Evolutionary conservation across 2,329 filamentous ascomycete genomes (phyloP).

Genomic region (Triangularia setosa): DNA sequence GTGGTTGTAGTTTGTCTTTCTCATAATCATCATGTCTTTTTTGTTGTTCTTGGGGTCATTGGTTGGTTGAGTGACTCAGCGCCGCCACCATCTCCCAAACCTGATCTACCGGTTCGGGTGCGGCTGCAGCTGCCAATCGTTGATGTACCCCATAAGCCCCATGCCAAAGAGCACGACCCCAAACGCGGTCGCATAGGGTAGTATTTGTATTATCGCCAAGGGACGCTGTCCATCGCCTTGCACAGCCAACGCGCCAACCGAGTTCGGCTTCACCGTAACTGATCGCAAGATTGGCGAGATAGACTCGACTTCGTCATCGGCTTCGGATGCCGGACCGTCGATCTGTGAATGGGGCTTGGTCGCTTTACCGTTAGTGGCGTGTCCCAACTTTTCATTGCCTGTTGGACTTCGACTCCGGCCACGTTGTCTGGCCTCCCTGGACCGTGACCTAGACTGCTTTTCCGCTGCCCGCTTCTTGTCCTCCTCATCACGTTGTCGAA

Average conservation of each 20-base stretch:
- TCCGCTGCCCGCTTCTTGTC: conserved; percentile 44
- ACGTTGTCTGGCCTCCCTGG: conserved; percentile 30
- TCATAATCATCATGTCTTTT: background rate
- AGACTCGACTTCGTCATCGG: conserved; percentile 30
- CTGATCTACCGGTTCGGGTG: conserved; percentile 32
- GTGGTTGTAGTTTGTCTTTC: background rate
- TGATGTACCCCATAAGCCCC: conserved; percentile 81
- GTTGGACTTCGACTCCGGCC: conserved; percentile 17
- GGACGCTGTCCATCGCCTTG: conserved; percentile 25
- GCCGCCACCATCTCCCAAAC: background rate
- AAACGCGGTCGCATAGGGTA: conserved; percentile 78
- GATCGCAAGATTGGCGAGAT: conserved; percentile 44
- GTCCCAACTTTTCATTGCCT: conserved; percentile 20
- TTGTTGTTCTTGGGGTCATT: background rate
- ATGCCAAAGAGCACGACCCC: conserved; percentile 78
- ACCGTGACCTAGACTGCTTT: conserved; percentile 38
- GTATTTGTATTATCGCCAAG: conserved; percentile 40
- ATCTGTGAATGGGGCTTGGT: conserved; percentile 16
- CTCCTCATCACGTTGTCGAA: conserved; percentile 63
- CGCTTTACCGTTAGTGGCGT: conserved; percentile 26
- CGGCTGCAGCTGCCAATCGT: conserved; percentile 65
- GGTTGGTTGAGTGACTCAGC: background rate
- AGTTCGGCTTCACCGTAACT: conserved; percentile 46
- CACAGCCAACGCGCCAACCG: conserved; percentile 37
- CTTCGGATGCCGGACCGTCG: conserved; percentile 20